Base-by-base conservation (phyloP, 2,329 filamentous ascomycete genomes). In the Didymella segeticola region DNA sequence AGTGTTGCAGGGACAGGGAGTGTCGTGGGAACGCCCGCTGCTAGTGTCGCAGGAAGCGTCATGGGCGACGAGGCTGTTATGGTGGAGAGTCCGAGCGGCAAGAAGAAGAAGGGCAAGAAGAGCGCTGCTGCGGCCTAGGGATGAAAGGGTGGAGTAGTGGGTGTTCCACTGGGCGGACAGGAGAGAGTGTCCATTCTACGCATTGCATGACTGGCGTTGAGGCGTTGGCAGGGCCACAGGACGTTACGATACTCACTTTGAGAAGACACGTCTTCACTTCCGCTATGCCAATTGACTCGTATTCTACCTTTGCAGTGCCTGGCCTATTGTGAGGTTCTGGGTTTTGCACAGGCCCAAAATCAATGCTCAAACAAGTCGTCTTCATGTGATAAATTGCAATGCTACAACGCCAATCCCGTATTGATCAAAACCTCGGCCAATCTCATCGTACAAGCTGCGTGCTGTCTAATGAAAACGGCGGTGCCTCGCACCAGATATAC, bases 1-100 rank as follows among this genome's bases (percentile, higher is more conserved):
- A 62, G 57, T 42, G 41, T 53, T 14, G 43, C 45, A 15, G 57
- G 57, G 11, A 41, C 51, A 31, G 46, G 42, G 20, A 60, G 53
- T 9, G 26, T 47, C 2, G 55, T 60, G 19, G 52, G 57, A 4
- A 62, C 53, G 15, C 38, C 46, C 8, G 46, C 53, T 1, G 57
- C 53, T 7, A 61, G 55, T 25, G 52, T 60, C 2, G 52, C 58
- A 20, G 84, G 79, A 27, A 68, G 66, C 50, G 54, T 57, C 6
- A 73, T 56, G 26, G 58, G 52, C 5, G 89, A 91, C 55, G 89
- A 93, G 70, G 85, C 86, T 15, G 89, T 96, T 20, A 78, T 96
- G 59, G 90, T 96, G 42, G 90, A 95, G 67, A 77, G 77, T n/a
- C 81, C 79, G 79, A 17, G 75, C 75, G 26, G 75, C 73, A 56